Conservation (phyloP, 2,329 filamentous ascomycete genomes). For the Fusarium sulawesiense region DNA sequence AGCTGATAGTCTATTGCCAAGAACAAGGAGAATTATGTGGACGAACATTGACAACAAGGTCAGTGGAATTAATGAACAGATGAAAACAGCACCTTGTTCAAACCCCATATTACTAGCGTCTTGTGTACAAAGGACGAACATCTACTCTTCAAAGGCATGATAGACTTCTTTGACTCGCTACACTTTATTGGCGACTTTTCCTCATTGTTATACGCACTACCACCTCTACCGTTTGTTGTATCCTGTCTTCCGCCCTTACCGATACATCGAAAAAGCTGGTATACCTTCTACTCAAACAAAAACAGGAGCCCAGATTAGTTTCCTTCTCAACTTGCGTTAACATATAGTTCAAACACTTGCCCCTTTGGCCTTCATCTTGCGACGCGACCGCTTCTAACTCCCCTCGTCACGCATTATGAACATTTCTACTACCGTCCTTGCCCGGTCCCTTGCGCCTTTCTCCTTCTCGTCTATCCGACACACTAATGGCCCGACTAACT, state of each 20-base stretch:
- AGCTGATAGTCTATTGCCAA: background rate
- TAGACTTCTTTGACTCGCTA: background rate
- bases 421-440: constrained; percentile 74
- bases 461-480: constrained; percentile 69
- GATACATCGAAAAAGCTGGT: constrained; percentile 24
- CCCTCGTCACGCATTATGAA: constrained; percentile 62
- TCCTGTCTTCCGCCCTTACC: background rate
- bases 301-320: constrained; percentile 20
- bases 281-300: constrained; percentile 21
- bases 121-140: background rate
- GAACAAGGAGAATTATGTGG: background rate
- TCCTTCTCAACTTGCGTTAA: background rate
- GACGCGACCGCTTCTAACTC: constrained; percentile 45
- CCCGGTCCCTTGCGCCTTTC: constrained; percentile 70
- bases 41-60: background rate
- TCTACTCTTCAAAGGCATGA: background rate
- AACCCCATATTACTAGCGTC: background rate
- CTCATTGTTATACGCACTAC: background rate
- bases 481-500: constrained; percentile 72
- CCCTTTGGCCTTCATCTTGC: constrained; percentile 23
- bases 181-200: background rate
- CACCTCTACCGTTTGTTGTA: constrained; percentile 16
- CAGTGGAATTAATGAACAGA: background rate
- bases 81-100: background rate
- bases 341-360: constrained; percentile 28